A percentile compares a stretch with the other conserved stretches of the same genome.
Conservation (phyloP, 495 filamentous ascomycete species). For the Talaromyces trachyspermus region DNA sequence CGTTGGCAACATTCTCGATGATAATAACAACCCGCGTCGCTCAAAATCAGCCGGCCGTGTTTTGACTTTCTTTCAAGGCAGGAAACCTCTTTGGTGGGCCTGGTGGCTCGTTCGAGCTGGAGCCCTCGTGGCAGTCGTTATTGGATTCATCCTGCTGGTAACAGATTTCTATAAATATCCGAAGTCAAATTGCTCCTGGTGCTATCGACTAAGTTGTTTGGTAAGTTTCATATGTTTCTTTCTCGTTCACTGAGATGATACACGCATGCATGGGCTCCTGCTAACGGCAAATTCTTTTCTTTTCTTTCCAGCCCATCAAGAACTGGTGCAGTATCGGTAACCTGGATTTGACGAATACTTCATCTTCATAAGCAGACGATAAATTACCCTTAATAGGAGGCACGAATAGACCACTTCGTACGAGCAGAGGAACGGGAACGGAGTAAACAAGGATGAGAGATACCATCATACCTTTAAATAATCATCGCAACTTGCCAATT, state of each 20-base stretch:
- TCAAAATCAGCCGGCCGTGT: slow-evolving; percentile 50
- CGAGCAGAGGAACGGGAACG: too few relatives aligned
- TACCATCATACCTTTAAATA: too few relatives aligned
- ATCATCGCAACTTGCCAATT: too few relatives aligned
- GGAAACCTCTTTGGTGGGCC: slow-evolving; percentile 90
- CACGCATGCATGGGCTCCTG: slow-evolving; percentile 8
- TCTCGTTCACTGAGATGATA: neutral
- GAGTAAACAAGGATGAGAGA: too few relatives aligned
- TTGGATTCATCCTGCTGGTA: slow-evolving; percentile 77
- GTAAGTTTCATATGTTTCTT: slow-evolving; percentile 47
- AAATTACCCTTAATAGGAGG: too few relatives aligned
- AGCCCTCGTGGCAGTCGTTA: slow-evolving; percentile 66
- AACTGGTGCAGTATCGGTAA: slow-evolving; percentile 72
- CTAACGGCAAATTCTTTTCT: slow-evolving; percentile 18
- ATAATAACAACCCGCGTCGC: slow-evolving; percentile 37
- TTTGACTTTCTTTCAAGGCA: slow-evolving; percentile 78
- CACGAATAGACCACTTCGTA: too few relatives aligned
- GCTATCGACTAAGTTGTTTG: slow-evolving; percentile 87
- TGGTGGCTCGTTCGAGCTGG: slow-evolving; percentile 90
- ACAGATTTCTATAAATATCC: slow-evolving; percentile 82
- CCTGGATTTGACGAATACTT: slow-evolving; percentile 22
- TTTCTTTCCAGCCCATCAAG: slow-evolving; percentile 51
- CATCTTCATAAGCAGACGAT: neutral
- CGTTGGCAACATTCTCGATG: slow-evolving; percentile 11
- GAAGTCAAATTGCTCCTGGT: slow-evolving; percentile 73